Evolutionary conservation across 108 stramenopile genomes (phyloP).

Genomic region (Pseudonitzschia delicatissima): DNA sequence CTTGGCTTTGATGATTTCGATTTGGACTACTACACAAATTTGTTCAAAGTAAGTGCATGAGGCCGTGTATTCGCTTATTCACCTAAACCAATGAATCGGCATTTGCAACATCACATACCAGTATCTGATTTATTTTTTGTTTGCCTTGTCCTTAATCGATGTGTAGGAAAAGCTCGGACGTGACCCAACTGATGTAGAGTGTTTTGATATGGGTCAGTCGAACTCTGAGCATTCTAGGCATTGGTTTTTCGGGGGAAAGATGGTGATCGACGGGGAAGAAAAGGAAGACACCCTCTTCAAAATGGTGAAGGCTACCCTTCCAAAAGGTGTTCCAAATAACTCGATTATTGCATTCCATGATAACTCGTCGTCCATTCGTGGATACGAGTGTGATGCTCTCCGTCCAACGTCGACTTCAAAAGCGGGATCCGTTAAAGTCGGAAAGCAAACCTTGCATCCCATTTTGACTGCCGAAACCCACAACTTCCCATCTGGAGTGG

Average conservation of each 20-base stretch:
- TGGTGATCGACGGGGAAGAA: constrained; percentile 96
- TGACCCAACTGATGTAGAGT: constrained; percentile 98
- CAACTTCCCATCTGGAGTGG: constrained; percentile 98
- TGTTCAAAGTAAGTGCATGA: constrained; percentile 81
- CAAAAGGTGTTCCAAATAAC: constrained; percentile 75
- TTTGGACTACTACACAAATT: constrained; percentile 94
- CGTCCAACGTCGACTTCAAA: constrained; percentile 48
- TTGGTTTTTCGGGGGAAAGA: constrained; percentile 99
- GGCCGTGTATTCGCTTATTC: background rate
- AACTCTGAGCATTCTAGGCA: constrained; percentile 98
- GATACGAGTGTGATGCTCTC: constrained; percentile 74
- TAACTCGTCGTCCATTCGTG: constrained; percentile 93
- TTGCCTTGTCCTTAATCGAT: background rate
- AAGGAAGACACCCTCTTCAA: constrained; percentile 91
- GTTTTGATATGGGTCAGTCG: constrained; percentile 98
- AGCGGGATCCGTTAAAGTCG: constrained; percentile 55
- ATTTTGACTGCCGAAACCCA: constrained; percentile 99
- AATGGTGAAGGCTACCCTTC: constrained; percentile 97
- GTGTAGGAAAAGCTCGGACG: constrained; percentile 86
- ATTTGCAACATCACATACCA: background rate
- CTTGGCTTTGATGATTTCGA: constrained; percentile 99
- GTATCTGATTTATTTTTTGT: constrained; percentile 4
- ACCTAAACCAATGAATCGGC: too few relatives aligned
- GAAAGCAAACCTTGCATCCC: constrained; percentile 77
- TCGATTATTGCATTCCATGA: constrained; percentile 98